Conservation (phyloP, 2,329 filamentous ascomycete species). For the Lasiodiplodia theobromae region DNA sequence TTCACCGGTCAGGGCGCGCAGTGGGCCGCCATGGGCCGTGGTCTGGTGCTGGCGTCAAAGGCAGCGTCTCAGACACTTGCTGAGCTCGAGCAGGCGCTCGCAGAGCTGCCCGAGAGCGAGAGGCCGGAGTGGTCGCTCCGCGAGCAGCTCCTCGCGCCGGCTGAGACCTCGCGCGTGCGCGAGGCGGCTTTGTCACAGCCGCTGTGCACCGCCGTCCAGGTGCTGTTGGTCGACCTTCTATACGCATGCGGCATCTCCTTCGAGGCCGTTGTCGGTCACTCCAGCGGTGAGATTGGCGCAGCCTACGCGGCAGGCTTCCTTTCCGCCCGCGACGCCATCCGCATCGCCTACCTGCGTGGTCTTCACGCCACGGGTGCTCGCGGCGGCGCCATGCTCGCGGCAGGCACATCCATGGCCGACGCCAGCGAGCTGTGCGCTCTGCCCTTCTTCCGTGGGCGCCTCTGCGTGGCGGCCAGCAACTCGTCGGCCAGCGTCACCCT, state of each 20-base stretch:
- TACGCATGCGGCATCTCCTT: slow-evolving; percentile 37
- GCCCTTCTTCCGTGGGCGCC: slow-evolving; percentile 31
- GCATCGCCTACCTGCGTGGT: slow-evolving; percentile 37
- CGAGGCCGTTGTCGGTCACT: slow-evolving; percentile 39
- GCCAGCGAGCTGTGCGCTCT: slow-evolving; percentile 5
- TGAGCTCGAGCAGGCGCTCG: slow-evolving; percentile 35
- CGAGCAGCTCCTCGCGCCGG: slow-evolving; percentile 35
- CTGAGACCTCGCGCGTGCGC: slow-evolving; percentile 33
- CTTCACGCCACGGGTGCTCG: slow-evolving; percentile 32
- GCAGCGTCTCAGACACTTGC: slow-evolving; percentile 29
- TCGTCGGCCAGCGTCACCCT: slow-evolving; percentile 33
- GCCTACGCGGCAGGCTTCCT: slow-evolving; percentile 37
- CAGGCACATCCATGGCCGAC: slow-evolving; percentile 28
- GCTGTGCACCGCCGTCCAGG: slow-evolving; percentile 37
- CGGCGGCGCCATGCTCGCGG: slow-evolving; percentile 46
- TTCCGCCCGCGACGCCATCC: slow-evolving; percentile 35
- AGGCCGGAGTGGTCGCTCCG: slow-evolving; percentile 33
- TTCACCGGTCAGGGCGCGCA: slow-evolving; percentile 56
- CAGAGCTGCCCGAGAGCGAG: slow-evolving; percentile 25
- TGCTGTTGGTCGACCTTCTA: slow-evolving; percentile 39
- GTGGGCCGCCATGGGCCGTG: slow-evolving; percentile 50
- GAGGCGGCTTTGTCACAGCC: slow-evolving; percentile 37
- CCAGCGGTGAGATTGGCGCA: slow-evolving; percentile 41
- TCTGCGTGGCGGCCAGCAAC: slow-evolving; percentile 39
- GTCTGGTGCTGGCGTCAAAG: slow-evolving; percentile 40